Percentiles rank a stretch among this genome's conserved stretches.
phyloP scores from a whole-genome alignment of 2,329 filamentous ascomycete species.

The Setomelanomma holmii region DNA sequence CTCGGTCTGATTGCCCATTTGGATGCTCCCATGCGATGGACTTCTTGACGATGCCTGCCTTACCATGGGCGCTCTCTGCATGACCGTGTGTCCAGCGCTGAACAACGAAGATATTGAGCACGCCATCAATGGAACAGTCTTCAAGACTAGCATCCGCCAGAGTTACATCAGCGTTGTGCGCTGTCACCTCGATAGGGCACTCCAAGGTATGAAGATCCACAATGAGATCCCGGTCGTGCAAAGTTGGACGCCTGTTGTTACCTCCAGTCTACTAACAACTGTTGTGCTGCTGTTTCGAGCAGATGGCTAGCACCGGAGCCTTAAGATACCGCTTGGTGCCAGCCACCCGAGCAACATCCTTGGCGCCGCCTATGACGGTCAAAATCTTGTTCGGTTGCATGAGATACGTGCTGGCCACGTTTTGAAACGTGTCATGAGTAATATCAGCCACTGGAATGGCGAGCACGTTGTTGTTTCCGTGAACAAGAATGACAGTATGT shows the following conservation, averaged over 20 bases:
- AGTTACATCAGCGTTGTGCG: conserved; percentile 20
- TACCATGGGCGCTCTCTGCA: conserved; percentile 14
- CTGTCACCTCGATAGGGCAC: conserved; percentile 29
- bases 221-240: conserved; percentile 3
- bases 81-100: conserved; percentile 13
- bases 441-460: conserved; percentile 7
- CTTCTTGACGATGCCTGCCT: conserved; percentile 32
- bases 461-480: conserved; percentile 26
- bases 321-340: conserved; percentile 4
- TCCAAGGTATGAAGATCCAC: conserved; percentile 42
- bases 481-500: conserved; percentile 23
- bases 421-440: neutral
- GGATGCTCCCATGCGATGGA: conserved; percentile 35
- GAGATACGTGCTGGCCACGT: neutral
- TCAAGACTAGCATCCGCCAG: conserved; percentile 22
- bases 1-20: conserved; percentile 38
- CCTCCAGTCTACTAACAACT: neutral
- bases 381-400: neutral
- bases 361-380: conserved; percentile 5
- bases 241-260: neutral
- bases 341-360: neutral
- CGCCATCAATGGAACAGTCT: conserved; percentile 22
- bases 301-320: conserved; percentile 11
- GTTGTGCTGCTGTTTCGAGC: conserved; percentile 3
- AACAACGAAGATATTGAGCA: conserved; percentile 37